Conservation (phyloP, 768 basidiomycete genomes). For the Phanerochaete sordida region DNA sequence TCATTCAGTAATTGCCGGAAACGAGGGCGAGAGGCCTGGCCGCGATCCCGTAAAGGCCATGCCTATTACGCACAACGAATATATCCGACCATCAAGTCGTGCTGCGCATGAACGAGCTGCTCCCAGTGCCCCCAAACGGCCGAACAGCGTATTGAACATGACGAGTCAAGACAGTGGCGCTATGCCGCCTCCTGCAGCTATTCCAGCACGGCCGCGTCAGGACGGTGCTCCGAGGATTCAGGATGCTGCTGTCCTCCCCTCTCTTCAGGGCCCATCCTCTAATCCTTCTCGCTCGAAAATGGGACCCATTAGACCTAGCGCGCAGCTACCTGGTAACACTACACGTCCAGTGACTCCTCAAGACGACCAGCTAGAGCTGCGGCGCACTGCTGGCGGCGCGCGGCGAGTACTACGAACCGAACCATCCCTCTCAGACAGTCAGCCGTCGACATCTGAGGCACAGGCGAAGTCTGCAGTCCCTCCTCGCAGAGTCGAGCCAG, state of each 20-base stretch:
- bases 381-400: conserved; percentile 20
- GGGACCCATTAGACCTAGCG: too few species aligned
- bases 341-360: background rate
- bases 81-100: background rate
- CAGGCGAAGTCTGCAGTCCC: background rate
- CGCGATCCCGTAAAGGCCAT: too few species aligned
- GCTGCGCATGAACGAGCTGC: background rate
- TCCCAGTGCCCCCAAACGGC: background rate
- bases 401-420: conserved; percentile 16
- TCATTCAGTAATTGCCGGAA: background rate
- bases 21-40: too few species aligned
- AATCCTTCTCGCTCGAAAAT: background rate
- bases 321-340: background rate
- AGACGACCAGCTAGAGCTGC: conserved; percentile 6
- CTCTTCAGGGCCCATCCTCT: background rate
- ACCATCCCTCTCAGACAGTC: conserved; percentile 4
- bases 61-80: background rate
- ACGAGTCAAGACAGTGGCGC: background rate
- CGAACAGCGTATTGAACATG: background rate
- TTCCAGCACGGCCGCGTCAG: background rate
- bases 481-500: background rate
- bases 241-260: background rate
- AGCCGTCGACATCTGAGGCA: background rate
- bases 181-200: background rate
- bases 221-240: background rate